phyloP scores from a whole-genome alignment of 2,329 filamentous ascomycete genomes.

The Penicillium concentricum region DNA sequence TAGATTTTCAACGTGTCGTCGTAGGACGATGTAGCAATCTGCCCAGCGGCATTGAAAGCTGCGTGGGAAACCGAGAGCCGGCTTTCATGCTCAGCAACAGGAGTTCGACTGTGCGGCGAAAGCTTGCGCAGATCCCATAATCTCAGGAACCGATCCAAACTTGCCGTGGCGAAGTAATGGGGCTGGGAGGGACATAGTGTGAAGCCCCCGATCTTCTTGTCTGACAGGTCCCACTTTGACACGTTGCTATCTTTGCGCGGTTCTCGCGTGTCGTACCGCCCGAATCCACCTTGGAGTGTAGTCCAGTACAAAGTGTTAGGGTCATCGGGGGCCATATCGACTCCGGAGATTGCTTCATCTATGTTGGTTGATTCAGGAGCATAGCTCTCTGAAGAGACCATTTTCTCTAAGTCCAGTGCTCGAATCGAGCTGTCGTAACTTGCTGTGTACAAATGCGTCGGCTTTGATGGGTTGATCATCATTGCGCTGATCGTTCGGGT shows the following conservation, averaged over 20 bases:
- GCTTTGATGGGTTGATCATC: constrained; percentile 70
- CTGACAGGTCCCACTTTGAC: constrained; percentile 72
- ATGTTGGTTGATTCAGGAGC: constrained; percentile 67
- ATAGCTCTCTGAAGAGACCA: constrained; percentile 76
- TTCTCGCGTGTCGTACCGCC: constrained; percentile 74
- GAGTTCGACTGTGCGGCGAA: constrained; percentile 62
- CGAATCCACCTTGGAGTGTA: constrained; percentile 76
- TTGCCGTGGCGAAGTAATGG: constrained; percentile 84
- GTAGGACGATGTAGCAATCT: constrained; percentile 88
- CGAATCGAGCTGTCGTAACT: constrained; percentile 94
- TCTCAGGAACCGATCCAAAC: constrained; percentile 82
- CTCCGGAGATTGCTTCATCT: constrained; percentile 77
- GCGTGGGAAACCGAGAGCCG: constrained; percentile 88
- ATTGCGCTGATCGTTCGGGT: constrained; percentile 84
- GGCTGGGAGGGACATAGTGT: constrained; percentile 75
- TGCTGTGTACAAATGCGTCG: constrained; percentile 74
- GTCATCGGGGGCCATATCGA: constrained; percentile 73
- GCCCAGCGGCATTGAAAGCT: constrained; percentile 79
- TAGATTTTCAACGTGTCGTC: constrained; percentile 96
- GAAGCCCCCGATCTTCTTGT: constrained; percentile 96
- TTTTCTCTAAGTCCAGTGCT: constrained; percentile 78
- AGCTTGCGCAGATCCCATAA: constrained; percentile 85
- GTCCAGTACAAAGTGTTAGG: constrained; percentile 81
- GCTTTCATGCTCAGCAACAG: constrained; percentile 79
- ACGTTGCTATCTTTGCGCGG: constrained; percentile 51